These are phyloP conservation scores for Hepatocystis sp. DNA, from an alignment of 169 alveolate species.

Conservation along the genomic window DNA sequence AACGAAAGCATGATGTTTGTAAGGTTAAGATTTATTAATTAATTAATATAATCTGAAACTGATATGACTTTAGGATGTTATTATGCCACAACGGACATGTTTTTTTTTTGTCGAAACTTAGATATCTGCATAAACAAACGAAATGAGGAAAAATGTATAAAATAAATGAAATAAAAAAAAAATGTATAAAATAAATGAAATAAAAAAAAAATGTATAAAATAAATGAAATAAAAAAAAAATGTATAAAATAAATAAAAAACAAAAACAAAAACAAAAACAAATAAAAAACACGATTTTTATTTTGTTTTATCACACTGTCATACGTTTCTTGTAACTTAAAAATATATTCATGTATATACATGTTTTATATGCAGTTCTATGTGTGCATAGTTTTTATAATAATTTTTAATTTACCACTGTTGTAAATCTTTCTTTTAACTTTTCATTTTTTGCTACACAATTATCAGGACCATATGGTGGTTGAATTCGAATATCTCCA, in stretches of 20 bases:
- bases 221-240: slow-evolving; percentile 1
- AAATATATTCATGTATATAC: no score
- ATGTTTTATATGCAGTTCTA: no score
- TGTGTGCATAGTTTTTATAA: no score
- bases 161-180: not conserved
- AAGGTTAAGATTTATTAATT: slow-evolving; percentile 7
- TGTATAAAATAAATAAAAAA: not conserved
- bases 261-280: no score
- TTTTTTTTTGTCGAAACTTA: slow-evolving; percentile 54
- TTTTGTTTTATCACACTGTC: no score
- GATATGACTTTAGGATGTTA: not conserved
- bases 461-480: slow-evolving; percentile 66
- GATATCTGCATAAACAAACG: slow-evolving; percentile 48
- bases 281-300: no score
- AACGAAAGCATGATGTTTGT: not conserved
- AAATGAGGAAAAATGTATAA: no score
- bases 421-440: slow-evolving; percentile 35
- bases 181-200: not conserved
- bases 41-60: not conserved
- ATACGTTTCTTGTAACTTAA: no score
- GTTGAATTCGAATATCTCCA: slow-evolving; percentile 64
- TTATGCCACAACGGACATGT: slow-evolving; percentile 12
- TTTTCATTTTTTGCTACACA: slow-evolving; percentile 68
- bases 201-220: no score
- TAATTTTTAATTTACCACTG: no score